Evolutionary conservation across 768 basidiomycete genomes (phyloP).

Genomic region (Boletus sp.): DNA sequence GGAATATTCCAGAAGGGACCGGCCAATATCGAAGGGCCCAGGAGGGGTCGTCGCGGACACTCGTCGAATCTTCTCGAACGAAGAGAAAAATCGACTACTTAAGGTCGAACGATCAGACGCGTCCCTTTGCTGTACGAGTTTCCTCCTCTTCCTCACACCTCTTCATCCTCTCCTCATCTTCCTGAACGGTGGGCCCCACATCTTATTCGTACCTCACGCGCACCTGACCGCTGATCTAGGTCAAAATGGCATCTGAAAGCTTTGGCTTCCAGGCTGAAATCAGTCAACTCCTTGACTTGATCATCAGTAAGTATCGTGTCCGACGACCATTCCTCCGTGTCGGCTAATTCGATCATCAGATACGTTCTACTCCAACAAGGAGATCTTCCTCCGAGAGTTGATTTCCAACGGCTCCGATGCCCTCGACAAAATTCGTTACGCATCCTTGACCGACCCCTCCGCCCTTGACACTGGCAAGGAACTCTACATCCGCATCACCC

Average conservation of each 20-base stretch:
- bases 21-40: conserved; percentile 1
- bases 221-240: conserved; percentile 19
- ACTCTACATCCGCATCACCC: conserved; percentile 89
- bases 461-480: conserved; percentile 91
- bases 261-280: conserved; percentile 99
- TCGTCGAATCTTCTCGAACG: conserved; percentile 48
- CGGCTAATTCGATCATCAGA: conserved; percentile 44
- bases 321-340: neutral
- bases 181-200: conserved; percentile 14
- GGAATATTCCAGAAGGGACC: conserved; percentile 37
- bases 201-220: neutral
- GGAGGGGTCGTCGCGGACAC: conserved; percentile 11
- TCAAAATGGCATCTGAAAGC: conserved; percentile 73
- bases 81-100: conserved; percentile 31
- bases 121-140: conserved; percentile 8
- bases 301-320: conserved; percentile 74
- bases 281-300: conserved; percentile 96
- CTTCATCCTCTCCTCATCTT: conserved; percentile 5
- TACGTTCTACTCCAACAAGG: conserved; percentile 99
- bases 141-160: conserved; percentile 11
- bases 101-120: conserved; percentile 31
- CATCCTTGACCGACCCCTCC: conserved; percentile 90
- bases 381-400: conserved; percentile 98
- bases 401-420: conserved; percentile 99
- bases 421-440: conserved; percentile 98